phyloP scores from a whole-genome alignment of 2,329 filamentous ascomycete genomes.

The Chalaropsis ovoidea region DNA sequence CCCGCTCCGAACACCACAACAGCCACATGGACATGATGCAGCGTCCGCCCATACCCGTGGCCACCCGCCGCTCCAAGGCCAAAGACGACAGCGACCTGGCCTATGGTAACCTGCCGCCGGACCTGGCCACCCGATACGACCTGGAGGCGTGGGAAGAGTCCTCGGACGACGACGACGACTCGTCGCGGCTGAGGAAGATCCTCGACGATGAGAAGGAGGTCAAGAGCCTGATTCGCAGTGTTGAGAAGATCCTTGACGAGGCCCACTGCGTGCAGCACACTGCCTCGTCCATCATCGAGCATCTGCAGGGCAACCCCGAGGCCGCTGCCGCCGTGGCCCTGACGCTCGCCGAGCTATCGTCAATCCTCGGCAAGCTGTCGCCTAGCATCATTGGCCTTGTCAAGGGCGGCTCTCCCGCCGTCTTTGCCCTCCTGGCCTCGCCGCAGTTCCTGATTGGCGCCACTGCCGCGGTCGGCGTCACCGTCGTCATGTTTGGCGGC shows the following conservation, averaged over 20 bases:
- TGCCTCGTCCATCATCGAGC: slow-evolving; percentile 69
- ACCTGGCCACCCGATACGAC: slow-evolving; percentile 45
- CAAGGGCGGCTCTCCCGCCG: slow-evolving; percentile 71
- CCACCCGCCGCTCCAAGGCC: slow-evolving; percentile 31
- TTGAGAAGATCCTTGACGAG: slow-evolving; percentile 72
- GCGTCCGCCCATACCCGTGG: slow-evolving; percentile 12
- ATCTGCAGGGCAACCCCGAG: slow-evolving; percentile 62
- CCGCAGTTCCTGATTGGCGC: slow-evolving; percentile 93
- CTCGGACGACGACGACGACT: slow-evolving; percentile 30
- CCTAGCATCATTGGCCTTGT: slow-evolving; percentile 66
- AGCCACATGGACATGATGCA: slow-evolving; percentile 31
- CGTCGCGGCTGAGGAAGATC: slow-evolving; percentile 37
- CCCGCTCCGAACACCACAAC: slow-evolving; percentile 35
- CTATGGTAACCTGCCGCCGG: slow-evolving; percentile 71
- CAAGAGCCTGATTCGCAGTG: slow-evolving; percentile 54
- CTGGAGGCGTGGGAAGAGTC: slow-evolving; percentile 28
- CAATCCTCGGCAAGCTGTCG: slow-evolving; percentile 70
- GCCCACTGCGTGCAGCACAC: slow-evolving; percentile 81
- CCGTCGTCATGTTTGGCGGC: slow-evolving; percentile 86
- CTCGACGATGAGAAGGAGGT: slow-evolving; percentile 45
- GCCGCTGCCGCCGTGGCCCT: slow-evolving; percentile 89
- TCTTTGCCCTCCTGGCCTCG: slow-evolving; percentile 75
- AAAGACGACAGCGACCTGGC: slow-evolving; percentile 84
- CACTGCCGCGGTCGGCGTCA: slow-evolving; percentile 82
- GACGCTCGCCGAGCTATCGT: slow-evolving; percentile 82